Evolutionary conservation across 169 alveolate genomes (phyloP).

Genomic region (Ichthyophthirius multifiliis): DNA sequence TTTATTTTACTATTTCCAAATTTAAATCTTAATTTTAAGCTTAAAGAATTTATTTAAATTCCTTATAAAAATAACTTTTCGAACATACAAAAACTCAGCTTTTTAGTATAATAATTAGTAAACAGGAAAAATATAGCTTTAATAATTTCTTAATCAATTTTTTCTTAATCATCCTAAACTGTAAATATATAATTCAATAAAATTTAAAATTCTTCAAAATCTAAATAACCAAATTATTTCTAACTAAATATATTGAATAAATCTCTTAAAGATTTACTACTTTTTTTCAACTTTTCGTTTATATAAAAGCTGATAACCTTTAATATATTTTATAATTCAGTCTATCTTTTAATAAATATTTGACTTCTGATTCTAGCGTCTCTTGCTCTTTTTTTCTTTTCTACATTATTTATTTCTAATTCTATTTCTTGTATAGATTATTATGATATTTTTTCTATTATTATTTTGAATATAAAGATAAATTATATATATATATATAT

Average conservation of each 20-base stretch:
- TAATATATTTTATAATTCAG: background rate
- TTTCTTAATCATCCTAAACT: background rate
- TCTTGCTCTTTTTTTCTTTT: background rate
- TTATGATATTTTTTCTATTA: background rate
- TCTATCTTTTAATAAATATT: background rate
- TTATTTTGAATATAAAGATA: background rate
- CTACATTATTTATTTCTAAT: background rate
- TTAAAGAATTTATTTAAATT: background rate
- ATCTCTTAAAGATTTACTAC: background rate
- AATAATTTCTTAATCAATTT: background rate
- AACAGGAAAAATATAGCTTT: background rate
- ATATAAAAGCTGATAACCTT: background rate
- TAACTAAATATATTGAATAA: background rate
- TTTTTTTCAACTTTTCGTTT: background rate
- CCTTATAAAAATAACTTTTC: background rate
- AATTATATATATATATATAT: background rate
- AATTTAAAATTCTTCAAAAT: background rate
- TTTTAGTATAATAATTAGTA: background rate
- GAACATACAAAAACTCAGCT: background rate
- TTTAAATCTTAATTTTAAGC: background rate
- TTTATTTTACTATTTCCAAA: background rate
- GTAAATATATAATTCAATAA: background rate
- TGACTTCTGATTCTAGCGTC: background rate
- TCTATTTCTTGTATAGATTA: background rate
- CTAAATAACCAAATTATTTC: background rate